Evolutionary conservation across 768 basidiomycete species (phyloP).

Genomic region (Tricholoma sp.): DNA sequence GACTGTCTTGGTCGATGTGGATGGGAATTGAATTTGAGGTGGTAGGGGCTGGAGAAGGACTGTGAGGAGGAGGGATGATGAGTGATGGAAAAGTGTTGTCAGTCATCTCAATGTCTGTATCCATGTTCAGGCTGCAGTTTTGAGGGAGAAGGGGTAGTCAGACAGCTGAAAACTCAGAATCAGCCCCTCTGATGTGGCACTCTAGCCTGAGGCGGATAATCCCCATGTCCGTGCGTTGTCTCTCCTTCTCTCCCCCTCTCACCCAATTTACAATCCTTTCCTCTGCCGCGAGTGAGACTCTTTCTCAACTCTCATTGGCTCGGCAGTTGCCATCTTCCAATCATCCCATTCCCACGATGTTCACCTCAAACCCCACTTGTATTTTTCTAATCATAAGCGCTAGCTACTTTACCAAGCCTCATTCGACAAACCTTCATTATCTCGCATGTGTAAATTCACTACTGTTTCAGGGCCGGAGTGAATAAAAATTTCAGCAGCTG

Average conservation of each 20-base stretch:
- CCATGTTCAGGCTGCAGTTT: slow-evolving; percentile 6
- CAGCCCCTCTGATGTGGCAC: slow-evolving; percentile 9
- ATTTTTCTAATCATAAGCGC: no score
- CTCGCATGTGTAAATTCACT: no score
- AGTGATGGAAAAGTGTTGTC: neutral
- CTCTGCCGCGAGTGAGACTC: slow-evolving; percentile 19
- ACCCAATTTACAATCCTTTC: slow-evolving; percentile 8
- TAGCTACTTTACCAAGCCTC: no score
- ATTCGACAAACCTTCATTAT: no score
- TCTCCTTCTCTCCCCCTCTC: slow-evolving; percentile 8
- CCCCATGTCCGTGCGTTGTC: slow-evolving; percentile 23
- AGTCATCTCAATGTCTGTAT: neutral
- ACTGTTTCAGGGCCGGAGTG: no score
- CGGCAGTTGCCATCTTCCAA: slow-evolving; percentile 37
- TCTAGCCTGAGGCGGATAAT: slow-evolving; percentile 4
- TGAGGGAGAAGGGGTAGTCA: slow-evolving; percentile 1
- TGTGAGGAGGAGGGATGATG: neutral
- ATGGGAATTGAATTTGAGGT: slow-evolving; percentile 5
- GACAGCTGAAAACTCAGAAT: neutral
- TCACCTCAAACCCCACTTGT: no score
- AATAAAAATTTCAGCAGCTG: no score
- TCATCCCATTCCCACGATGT: slow-evolving; percentile 7
- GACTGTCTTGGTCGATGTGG: slow-evolving; percentile 7
- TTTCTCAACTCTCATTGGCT: slow-evolving; percentile 27
- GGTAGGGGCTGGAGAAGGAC: neutral